Conservation (phyloP, 371 early-diverging fungal genomes). For the Mortierella sp. region DNA sequence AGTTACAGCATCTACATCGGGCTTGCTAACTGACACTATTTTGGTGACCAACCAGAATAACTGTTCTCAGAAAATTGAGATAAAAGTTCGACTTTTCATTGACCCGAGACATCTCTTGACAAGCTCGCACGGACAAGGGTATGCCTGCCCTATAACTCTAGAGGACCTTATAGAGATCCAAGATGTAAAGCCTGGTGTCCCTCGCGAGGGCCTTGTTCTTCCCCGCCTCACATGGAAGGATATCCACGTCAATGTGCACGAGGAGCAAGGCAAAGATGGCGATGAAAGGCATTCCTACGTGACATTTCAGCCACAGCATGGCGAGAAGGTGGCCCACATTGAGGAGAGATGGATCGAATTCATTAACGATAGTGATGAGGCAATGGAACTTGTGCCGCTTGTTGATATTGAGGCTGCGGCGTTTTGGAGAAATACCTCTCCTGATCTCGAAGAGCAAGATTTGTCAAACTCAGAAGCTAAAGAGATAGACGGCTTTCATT, state of each 20-base stretch:
- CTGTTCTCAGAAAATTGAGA: conserved; percentile 71
- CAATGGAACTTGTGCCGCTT: conserved; percentile 69
- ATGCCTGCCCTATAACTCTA: conserved; percentile 40
- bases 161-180: conserved; percentile 35
- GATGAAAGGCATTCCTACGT: conserved; percentile 14
- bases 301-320: conserved; percentile 21
- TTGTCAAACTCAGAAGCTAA: neutral
- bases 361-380: conserved; percentile 61
- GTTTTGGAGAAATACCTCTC: conserved; percentile 43
- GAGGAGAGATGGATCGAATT: conserved; percentile 67
- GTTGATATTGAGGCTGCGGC: conserved; percentile 65
- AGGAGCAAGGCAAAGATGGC: conserved; percentile 16
- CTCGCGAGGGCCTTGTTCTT: conserved; percentile 40
- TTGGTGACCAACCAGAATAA: conserved; percentile 80
- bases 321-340: conserved; percentile 51
- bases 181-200: conserved; percentile 35
- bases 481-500: conserved; percentile 38
- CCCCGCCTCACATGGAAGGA: conserved; percentile 51
- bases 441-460: neutral
- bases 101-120: conserved; percentile 61
- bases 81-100: conserved; percentile 78
- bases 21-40: conserved; percentile 72
- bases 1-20: conserved; percentile 69
- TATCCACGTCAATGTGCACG: conserved; percentile 48
- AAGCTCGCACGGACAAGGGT: conserved; percentile 29